These are phyloP conservation scores for Aureoboletus auriporus DNA, from an alignment of 768 basidiomycete species.

Conservation along the genomic window DNA sequence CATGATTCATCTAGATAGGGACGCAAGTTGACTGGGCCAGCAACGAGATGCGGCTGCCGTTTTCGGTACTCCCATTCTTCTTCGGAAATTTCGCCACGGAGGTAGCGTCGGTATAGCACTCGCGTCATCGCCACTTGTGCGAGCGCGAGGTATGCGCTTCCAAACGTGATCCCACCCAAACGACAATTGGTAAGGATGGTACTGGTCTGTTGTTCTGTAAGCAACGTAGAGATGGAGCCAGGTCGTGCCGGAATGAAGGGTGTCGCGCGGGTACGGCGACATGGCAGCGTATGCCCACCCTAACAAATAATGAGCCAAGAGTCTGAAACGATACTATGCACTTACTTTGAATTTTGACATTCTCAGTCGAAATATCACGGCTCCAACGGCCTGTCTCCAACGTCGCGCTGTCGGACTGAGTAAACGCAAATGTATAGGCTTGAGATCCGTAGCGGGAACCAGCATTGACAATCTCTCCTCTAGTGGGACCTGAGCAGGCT, in stretches of 20 bases:
- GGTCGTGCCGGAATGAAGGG: conserved; percentile 36
- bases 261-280: conserved; percentile 35
- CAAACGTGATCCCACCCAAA: conserved; percentile 43
- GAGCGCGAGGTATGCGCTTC: conserved; percentile 45
- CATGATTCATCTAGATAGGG: conserved; percentile 46
- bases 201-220: conserved; percentile 29
- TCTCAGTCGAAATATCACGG: conserved; percentile 33
- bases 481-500: conserved; percentile 22
- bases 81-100: conserved; percentile 44
- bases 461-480: conserved; percentile 40
- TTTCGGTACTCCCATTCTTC: conserved; percentile 52
- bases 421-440: conserved; percentile 27
- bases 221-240: conserved; percentile 13
- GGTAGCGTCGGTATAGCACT: conserved; percentile 42
- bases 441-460: conserved; percentile 26
- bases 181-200: conserved; percentile 38
- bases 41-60: conserved; percentile 44
- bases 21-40: conserved; percentile 50
- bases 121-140: conserved; percentile 52
- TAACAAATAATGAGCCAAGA: conserved; percentile 18
- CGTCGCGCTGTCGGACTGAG: conserved; percentile 34
- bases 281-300: conserved; percentile 58
- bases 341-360: conserved; percentile 16
- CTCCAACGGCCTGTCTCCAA: conserved; percentile 45
- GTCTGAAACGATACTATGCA: neutral